A percentile compares a stretch with the other conserved stretches of the same genome.
These are phyloP conservation scores for Sungouiella thailandica DNA, from an alignment of 805 yeast species.

Conservation along the genomic window DNA sequence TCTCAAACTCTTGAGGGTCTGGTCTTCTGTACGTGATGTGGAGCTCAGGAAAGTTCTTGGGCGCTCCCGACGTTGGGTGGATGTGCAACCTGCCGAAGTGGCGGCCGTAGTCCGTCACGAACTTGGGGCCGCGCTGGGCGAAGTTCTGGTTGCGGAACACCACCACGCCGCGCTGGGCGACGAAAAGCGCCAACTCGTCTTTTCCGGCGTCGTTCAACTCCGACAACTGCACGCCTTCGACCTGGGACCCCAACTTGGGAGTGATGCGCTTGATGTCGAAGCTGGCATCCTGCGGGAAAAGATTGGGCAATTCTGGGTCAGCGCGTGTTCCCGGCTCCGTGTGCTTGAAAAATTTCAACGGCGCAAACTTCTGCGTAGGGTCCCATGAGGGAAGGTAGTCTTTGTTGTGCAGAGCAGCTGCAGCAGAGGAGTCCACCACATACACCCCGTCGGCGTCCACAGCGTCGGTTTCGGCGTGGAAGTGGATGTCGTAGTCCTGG, in stretches of 20 bases:
- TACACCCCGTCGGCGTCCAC: conserved; percentile 29
- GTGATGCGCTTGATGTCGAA: conserved; percentile 18
- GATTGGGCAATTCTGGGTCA: conserved; percentile 15
- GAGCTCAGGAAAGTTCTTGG: conserved; percentile 26
- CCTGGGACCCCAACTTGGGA: conserved; percentile 30
- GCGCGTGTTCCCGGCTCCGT: conserved; percentile 27
- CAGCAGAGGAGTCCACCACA: conserved; percentile 27
- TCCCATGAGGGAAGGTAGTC: conserved; percentile 31
- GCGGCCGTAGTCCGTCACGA: conserved; percentile 27
- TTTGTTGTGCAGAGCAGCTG: conserved; percentile 18
- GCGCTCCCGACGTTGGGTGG: conserved; percentile 42
- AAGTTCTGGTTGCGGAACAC: conserved; percentile 31
- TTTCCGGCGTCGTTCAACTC: conserved; percentile 21
- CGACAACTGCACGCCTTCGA: conserved; percentile 27
- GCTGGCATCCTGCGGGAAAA: conserved; percentile 16
- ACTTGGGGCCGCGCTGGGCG: conserved; percentile 20
- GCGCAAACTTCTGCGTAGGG: conserved; percentile 24
- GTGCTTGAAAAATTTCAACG: conserved; percentile 24
- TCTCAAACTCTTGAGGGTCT: conserved; percentile 23
- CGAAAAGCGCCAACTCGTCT: conserved; percentile 28
- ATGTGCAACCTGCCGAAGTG: conserved; percentile 38
- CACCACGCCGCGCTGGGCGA: conserved; percentile 33
- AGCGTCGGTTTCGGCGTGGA: conserved; percentile 15
- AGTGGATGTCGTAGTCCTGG: conserved; percentile 11
- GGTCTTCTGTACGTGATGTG: conserved; percentile 33